Conservation (phyloP, 768 basidiomycete genomes). For the Hygrophorus pudorinus region DNA sequence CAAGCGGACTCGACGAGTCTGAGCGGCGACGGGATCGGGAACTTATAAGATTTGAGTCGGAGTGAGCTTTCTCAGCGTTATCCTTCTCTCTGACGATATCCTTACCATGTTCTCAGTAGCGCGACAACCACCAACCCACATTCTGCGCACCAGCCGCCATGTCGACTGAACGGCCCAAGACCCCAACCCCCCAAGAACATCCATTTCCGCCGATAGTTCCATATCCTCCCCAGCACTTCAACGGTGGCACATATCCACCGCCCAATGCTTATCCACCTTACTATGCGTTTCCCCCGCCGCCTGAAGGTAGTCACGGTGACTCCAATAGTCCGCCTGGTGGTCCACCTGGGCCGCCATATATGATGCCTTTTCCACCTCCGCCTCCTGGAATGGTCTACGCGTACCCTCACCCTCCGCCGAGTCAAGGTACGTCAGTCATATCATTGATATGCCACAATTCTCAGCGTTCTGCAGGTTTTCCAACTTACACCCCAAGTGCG, state of each 20-base stretch:
- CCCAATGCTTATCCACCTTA: slow-evolving; percentile 28
- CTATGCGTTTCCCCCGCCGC: slow-evolving; percentile 32
- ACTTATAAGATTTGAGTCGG: slow-evolving; percentile 29
- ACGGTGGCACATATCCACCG: slow-evolving; percentile 22
- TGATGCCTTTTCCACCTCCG: slow-evolving; percentile 30
- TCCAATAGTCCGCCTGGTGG: slow-evolving; percentile 21
- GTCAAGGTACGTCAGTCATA: slow-evolving; percentile 20
- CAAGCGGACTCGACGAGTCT: slow-evolving; percentile 20
- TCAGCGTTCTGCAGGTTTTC: slow-evolving; percentile 5
- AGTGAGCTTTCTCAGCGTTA: slow-evolving; percentile 22
- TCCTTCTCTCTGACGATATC: background rate
- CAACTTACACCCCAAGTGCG: slow-evolving; percentile 15
- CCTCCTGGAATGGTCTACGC: slow-evolving; percentile 36
- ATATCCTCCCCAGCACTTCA: slow-evolving; percentile 16
- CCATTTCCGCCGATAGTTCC: background rate
- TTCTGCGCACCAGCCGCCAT: background rate
- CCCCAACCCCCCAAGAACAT: background rate
- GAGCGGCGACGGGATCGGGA: slow-evolving; percentile 32
- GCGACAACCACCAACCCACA: background rate
- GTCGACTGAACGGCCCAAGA: slow-evolving; percentile 2
- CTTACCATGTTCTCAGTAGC: background rate
- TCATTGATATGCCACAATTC: slow-evolving; percentile 2
- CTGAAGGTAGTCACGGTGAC: slow-evolving; percentile 27
- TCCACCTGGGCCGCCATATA: slow-evolving; percentile 25
- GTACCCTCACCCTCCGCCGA: slow-evolving; percentile 28